phyloP scores from a whole-genome alignment of 1,139 yeast genomes.

The Lodderomyces jiufengensis region DNA sequence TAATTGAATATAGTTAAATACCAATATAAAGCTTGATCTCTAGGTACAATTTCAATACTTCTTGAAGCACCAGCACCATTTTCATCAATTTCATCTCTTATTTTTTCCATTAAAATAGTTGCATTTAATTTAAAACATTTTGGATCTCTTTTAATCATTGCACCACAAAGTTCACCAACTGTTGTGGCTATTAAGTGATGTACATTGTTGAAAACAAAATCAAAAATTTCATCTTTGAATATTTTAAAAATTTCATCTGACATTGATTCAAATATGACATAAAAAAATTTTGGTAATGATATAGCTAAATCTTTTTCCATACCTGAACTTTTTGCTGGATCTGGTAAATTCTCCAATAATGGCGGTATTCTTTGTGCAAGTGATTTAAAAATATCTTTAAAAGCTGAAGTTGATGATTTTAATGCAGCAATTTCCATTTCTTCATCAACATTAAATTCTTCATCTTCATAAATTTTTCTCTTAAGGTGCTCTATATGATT shows the following conservation, averaged over 20 bases:
- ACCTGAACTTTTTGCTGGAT: slow-evolving; percentile 45
- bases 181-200: slow-evolving; percentile 65
- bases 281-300: slow-evolving; percentile 60
- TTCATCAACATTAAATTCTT: slow-evolving; percentile 29
- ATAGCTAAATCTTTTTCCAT: slow-evolving; percentile 54
- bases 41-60: slow-evolving; percentile 57
- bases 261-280: slow-evolving; percentile 65
- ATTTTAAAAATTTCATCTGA: slow-evolving; percentile 59
- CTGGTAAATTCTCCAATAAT: slow-evolving; percentile 76
- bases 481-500: slow-evolving; percentile 55
- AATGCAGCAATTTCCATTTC: slow-evolving; percentile 55
- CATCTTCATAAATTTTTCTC: slow-evolving; percentile 23
- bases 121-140: slow-evolving; percentile 42
- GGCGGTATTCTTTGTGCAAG: slow-evolving; percentile 61
- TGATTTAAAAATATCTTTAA: slow-evolving; percentile 55
- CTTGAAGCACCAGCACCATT: slow-evolving; percentile 82
- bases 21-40: slow-evolving; percentile 78
- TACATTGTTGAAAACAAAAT: slow-evolving; percentile 58
- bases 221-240: slow-evolving; percentile 50
- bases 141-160: slow-evolving; percentile 63
- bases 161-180: slow-evolving; percentile 67
- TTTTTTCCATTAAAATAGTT: slow-evolving; percentile 45
- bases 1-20: slow-evolving; percentile 69
- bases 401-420: slow-evolving; percentile 70
- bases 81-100: slow-evolving; percentile 69